These are phyloP conservation scores for Aspergillus taichungensis DNA, from an alignment of 495 filamentous ascomycete genomes.

Conservation along the genomic window DNA sequence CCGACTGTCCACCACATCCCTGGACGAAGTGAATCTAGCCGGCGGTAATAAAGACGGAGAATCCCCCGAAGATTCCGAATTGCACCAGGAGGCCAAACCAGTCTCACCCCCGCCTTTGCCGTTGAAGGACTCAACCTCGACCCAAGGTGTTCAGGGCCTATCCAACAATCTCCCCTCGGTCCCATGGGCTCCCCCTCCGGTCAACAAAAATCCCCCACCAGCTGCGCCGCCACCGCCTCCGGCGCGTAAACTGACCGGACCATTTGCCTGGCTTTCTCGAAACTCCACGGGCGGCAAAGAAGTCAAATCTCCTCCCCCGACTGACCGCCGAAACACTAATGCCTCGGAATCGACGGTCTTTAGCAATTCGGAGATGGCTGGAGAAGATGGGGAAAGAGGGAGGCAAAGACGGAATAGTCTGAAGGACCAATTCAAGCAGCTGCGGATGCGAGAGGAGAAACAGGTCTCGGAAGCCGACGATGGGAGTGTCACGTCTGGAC, in stretches of 20 bases:
- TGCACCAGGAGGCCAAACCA: constrained; percentile 19
- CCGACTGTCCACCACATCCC: constrained; percentile 53
- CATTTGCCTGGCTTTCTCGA: constrained; percentile 81
- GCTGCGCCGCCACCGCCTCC: constrained; percentile 36
- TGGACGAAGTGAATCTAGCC: constrained; percentile 63
- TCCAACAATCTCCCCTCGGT: constrained; percentile 44
- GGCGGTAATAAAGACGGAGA: constrained; percentile 40
- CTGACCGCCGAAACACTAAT: constrained; percentile 57
- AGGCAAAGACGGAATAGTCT: constrained; percentile 57
- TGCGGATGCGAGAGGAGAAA: constrained; percentile 73
- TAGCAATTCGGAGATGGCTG: constrained; percentile 65
- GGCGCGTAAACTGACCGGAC: constrained; percentile 63
- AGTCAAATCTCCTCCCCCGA: constrained; percentile 39
- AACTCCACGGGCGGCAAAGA: constrained; percentile 57
- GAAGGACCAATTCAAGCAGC: constrained; percentile 76
- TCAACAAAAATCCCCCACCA: constrained; percentile 32
- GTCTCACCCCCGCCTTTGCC: constrained; percentile 42
- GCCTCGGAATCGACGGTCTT: constrained; percentile 65
- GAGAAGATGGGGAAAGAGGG: constrained; percentile 57
- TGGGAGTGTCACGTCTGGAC: constrained; percentile 27
- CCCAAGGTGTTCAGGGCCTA: constrained; percentile 35
- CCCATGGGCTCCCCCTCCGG: constrained; percentile 39
- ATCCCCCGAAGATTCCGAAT: constrained; percentile 12
- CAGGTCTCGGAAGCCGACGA: constrained; percentile 39
- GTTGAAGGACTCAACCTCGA: constrained; percentile 38